Percentiles rank a stretch among this genome's conserved stretches.
phyloP scores from a whole-genome alignment of 1,284 basidiomycete genomes.

The Wallemia hederae region DNA sequence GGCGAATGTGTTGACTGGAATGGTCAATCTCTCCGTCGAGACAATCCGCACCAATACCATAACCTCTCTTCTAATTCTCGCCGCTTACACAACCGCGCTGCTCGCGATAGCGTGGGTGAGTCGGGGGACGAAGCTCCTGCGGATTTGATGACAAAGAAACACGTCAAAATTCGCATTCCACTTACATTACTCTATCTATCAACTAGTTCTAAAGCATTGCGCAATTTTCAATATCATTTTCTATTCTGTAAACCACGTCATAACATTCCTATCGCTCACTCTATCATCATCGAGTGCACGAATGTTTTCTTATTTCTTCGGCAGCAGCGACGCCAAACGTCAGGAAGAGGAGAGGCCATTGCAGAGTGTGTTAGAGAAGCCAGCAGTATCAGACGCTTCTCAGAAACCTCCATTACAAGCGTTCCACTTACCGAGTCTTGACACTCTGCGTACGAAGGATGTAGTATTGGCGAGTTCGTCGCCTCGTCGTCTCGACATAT shows the following conservation, averaged over 20 bases:
- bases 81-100: constrained; percentile 30
- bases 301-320: not conserved
- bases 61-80: constrained; percentile 33
- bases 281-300: not conserved
- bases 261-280: no score
- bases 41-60: constrained; percentile 47
- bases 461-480: not conserved
- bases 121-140: constrained; percentile 14
- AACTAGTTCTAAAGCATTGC: no score
- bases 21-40: constrained; percentile 45
- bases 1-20: constrained; percentile 66
- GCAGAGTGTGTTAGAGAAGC: not conserved
- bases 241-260: no score
- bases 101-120: constrained; percentile 31
- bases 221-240: no score
- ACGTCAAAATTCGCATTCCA: no score
- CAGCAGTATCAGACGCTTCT: not conserved
- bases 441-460: not conserved
- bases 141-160: constrained; percentile 7
- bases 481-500: not conserved
- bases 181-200: no score
- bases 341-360: not conserved
- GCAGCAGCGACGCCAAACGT: not conserved
- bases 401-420: not conserved
- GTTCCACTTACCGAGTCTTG: not conserved